Evolutionary conservation across 352 stramenopile species (phyloP), one percentile per base, ranked within the genome.

Genomic region (Pythium scleroteichum): DNA sequence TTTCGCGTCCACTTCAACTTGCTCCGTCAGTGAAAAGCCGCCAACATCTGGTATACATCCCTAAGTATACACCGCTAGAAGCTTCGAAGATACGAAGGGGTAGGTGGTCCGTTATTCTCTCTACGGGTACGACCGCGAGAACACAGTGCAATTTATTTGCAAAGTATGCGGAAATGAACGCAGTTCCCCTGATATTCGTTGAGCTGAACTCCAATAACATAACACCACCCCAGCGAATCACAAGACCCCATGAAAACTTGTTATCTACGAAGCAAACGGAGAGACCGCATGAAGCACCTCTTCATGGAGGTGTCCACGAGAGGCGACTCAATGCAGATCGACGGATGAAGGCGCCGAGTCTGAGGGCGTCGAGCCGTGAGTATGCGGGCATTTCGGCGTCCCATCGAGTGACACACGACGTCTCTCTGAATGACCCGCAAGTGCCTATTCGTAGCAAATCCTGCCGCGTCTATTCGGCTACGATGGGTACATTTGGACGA

Each of bases 401-500:
- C 44, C 35, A 22, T 33, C 20, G 47, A 62, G 44, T 53, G 54
- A 55, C 54, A 27, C 1, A 8, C 20, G 22, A 33, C 42, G 54
- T 38, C 54, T 22, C 54, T 39, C 54, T 40, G 17, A 10, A 40
- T 53, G 54, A 62, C 44, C 45, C 22, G 22, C 24, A 49, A 35
- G 54, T 17, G 45, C 33, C 54, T 38, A 17, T 62, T 62, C 32
- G 27, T 32, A 2, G 29, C 42, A 35, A 22, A 47, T 35, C 19
- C 27, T 23, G 20, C 48, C 48, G 33, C 35, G 53, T 47, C 45
- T 40, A 61, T 53, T 60, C 32, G 38, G 17, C 26, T 5, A 24
- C 20, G 22, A 61, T 53, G 41, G 53, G 38, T 61, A 61, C 53
- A 61, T 50, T 50, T 29, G 17, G 3, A 41, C 47, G 17, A 44